Conservation (phyloP, 495 filamentous ascomycete species). For the Trichoderma virens region DNA sequence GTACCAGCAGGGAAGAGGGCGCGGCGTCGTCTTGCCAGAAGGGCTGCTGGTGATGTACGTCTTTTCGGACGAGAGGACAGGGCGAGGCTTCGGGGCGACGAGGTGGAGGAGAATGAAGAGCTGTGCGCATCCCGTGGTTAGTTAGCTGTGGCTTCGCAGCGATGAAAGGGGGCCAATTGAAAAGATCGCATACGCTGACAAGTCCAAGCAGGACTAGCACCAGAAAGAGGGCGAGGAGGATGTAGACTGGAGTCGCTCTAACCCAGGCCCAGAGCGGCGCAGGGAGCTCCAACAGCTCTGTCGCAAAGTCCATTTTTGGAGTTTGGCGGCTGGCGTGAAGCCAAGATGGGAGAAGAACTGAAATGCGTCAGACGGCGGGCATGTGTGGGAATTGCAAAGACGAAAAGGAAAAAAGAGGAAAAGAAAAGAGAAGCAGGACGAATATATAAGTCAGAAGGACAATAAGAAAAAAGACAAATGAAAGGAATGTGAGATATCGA, state of each 20-base stretch:
- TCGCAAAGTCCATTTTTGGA: neutral
- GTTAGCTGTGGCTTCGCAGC: neutral
- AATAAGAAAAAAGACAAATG: neutral
- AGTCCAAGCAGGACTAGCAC: slow-evolving; percentile 22
- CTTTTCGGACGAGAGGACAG: slow-evolving; percentile 69
- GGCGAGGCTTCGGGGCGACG: slow-evolving; percentile 74
- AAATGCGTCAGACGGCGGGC: neutral
- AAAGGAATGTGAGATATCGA: slow-evolving; percentile 1
- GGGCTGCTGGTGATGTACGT: slow-evolving; percentile 68
- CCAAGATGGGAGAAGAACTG: neutral
- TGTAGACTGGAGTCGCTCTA: slow-evolving; percentile 23
- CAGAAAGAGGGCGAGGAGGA: slow-evolving; percentile 21
- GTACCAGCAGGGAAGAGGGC: slow-evolving; percentile 75
- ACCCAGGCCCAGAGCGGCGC: slow-evolving; percentile 20
- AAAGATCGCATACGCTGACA: slow-evolving; percentile 19
- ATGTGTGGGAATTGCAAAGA: neutral
- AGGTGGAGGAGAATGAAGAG: slow-evolving; percentile 62
- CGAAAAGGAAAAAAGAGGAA: neutral
- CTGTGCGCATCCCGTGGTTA: slow-evolving; percentile 30
- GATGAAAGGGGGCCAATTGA: neutral
- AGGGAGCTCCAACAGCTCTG: slow-evolving; percentile 13
- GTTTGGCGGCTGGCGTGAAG: neutral
- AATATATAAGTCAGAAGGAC: neutral
- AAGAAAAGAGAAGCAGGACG: neutral
- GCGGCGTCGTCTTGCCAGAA: slow-evolving; percentile 49